Evolutionary conservation across 2,329 filamentous ascomycete genomes (phyloP).

Genomic region (Colletotrichum tabaci): DNA sequence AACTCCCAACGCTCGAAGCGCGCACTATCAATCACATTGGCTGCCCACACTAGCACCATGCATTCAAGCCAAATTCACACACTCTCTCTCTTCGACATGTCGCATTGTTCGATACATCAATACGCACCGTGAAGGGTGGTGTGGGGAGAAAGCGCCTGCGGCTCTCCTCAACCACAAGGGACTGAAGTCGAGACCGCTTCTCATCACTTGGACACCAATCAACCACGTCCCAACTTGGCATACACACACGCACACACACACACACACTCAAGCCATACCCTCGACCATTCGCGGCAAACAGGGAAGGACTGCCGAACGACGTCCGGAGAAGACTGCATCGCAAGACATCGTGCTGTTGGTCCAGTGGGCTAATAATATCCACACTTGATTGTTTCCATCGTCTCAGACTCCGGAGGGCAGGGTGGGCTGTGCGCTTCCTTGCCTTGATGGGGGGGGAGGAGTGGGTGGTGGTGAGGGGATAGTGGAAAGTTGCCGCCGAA

Average conservation of each 20-base stretch:
- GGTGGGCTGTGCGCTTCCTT: constrained; percentile 18
- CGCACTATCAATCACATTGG: neutral
- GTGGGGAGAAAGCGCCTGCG: constrained; percentile 14
- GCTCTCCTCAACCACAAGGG: constrained; percentile 24
- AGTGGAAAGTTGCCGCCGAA: constrained; percentile 31
- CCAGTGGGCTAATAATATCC: constrained; percentile 35
- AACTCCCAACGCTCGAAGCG: constrained; percentile 14
- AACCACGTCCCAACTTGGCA: constrained; percentile 7
- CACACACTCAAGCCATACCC: neutral
- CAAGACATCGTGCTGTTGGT: neutral
- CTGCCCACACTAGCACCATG: constrained; percentile 9
- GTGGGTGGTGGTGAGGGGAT: neutral
- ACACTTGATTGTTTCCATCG: constrained; percentile 26
- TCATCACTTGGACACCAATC: constrained; percentile 3
- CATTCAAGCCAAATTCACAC: constrained; percentile 21
- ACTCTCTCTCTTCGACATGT: neutral
- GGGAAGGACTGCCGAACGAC: constrained; percentile 31
- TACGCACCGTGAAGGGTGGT: neutral
- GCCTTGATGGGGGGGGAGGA: too few relatives aligned
- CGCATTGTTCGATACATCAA: constrained; percentile 16
- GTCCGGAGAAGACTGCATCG: constrained; percentile 16
- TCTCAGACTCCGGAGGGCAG: constrained; percentile 13
- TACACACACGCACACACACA: neutral
- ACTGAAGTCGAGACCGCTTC: constrained; percentile 5
- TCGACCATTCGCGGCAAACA: neutral